Base-by-base conservation (phyloP, 1,139 yeast genomes). In the Saccharomyces hybrid region DNA sequence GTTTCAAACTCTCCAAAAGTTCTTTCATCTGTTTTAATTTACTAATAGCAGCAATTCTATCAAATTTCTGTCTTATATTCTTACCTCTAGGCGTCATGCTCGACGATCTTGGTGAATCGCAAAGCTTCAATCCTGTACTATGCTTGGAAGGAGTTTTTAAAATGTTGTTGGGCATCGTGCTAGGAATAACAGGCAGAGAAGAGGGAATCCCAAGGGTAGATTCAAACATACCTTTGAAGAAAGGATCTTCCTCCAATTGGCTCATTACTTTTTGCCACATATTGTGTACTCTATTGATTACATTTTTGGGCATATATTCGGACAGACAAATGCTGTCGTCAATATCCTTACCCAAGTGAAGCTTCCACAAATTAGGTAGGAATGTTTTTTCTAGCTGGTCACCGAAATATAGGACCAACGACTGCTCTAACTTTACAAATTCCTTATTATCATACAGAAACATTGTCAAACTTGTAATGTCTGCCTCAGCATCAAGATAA, bases 181-280 rank as follows among this genome's bases (percentile, higher is more conserved):
- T 49, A 9, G 9, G 34, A 20, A 44, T 14, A 7, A 52, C 52
- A 27, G 16, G 27, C 47, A 31, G 26, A 38, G 61, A 61, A 11
- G 78, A 73, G 0, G 82, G 82, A 8, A 76, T 65, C 2, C 79
- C 74, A 57, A 77, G 63, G 0, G 79, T 78, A 1, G 82, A 76
- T 50, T 79, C 82, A 52, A 72, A 76, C 44, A 78, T 61, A 27
- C 74, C 73, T n/a, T 76, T 73, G 57, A 74, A 76, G 28, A 76
- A 73, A 0, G 82, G 79, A 59, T 79, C 81, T 6, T 60, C 55
- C 44, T 69, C 71, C 56, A 72, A 56, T 6, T 64, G 64, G 6
- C 53, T 59, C 48, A 67, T 58, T 2, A 72, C 66, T 27, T 59
- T 61, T 13, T 57, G 53, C 50, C 68, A 69, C 14, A 62, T 54